Evolutionary conservation across 1,139 yeast genomes (phyloP).

Genomic region (Geotrichum bryndzae): DNA sequence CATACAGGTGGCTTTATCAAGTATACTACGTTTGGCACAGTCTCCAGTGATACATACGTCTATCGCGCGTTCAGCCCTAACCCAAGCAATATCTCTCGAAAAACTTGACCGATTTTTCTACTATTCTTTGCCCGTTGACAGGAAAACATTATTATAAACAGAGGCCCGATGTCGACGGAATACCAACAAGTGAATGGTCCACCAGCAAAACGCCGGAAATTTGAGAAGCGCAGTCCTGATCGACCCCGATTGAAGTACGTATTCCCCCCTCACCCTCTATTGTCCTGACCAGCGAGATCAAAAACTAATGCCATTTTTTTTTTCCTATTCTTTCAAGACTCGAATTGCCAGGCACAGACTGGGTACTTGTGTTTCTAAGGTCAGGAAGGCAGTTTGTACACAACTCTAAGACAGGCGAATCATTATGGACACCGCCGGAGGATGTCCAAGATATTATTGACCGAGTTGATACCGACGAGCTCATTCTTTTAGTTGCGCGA

Average conservation of each 20-base stretch:
- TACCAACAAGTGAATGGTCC: background rate
- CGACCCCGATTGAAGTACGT: conserved; percentile 14
- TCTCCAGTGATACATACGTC: too few species aligned
- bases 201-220: background rate
- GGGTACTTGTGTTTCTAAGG: conserved; percentile 42
- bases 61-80: background rate
- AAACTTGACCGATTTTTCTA: background rate
- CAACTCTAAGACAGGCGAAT: conserved; percentile 31
- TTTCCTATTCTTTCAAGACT: background rate
- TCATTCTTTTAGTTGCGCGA: conserved; percentile 41
- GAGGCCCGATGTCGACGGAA: background rate
- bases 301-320: background rate
- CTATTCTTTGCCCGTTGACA: background rate
- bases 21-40: background rate
- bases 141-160: background rate
- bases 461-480: conserved; percentile 33
- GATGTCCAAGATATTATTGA: conserved; percentile 32
- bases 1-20: too few species aligned
- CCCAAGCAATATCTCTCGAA: background rate
- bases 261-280: background rate
- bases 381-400: conserved; percentile 45
- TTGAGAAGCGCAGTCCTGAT: conserved; percentile 5
- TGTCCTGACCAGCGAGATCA: background rate
- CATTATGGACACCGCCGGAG: conserved; percentile 40
- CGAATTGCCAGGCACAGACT: conserved; percentile 27